These are phyloP conservation scores for Chaetomium globosum DNA, from an alignment of 2,329 filamentous ascomycete species.

Conservation along the genomic window DNA sequence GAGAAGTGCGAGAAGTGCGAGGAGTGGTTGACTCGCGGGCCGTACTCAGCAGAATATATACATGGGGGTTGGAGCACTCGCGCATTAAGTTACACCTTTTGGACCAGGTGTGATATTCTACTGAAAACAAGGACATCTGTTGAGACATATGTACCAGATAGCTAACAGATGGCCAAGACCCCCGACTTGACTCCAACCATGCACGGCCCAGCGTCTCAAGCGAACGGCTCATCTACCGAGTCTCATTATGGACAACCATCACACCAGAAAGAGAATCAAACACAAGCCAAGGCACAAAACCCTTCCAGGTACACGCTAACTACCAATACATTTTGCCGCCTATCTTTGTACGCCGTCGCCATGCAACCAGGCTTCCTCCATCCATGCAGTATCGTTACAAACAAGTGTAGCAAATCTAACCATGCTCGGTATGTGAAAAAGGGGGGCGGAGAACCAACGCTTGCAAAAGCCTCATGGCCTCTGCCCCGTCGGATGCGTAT, in stretches of 20 bases:
- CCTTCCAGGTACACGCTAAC: background rate
- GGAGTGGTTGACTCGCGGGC: background rate
- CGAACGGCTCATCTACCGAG: background rate
- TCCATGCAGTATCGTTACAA: background rate
- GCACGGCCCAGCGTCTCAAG: background rate
- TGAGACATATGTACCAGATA: background rate
- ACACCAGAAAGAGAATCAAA: background rate
- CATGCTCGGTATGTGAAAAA: background rate
- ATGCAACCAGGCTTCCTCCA: conserved; percentile 19
- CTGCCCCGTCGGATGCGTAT: conserved; percentile 17
- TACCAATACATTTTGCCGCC: conserved; percentile 5
- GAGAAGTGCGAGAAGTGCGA: too few species aligned
- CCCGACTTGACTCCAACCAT: background rate
- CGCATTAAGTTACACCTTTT: background rate
- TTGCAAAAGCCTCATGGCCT: conserved; percentile 11
- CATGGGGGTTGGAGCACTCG: background rate
- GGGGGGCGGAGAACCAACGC: background rate
- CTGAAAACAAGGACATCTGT: conserved; percentile 1
- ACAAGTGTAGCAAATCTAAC: conserved; percentile 1
- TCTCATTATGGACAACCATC: background rate
- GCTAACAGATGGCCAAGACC: background rate
- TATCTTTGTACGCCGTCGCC: conserved; percentile 28
- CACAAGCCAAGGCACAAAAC: background rate
- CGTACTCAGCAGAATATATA: background rate
- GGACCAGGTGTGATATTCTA: background rate